Base-by-base conservation (phyloP, 1,284 basidiomycete genomes). In the Leccinum olivaceoglutinosum region DNA sequence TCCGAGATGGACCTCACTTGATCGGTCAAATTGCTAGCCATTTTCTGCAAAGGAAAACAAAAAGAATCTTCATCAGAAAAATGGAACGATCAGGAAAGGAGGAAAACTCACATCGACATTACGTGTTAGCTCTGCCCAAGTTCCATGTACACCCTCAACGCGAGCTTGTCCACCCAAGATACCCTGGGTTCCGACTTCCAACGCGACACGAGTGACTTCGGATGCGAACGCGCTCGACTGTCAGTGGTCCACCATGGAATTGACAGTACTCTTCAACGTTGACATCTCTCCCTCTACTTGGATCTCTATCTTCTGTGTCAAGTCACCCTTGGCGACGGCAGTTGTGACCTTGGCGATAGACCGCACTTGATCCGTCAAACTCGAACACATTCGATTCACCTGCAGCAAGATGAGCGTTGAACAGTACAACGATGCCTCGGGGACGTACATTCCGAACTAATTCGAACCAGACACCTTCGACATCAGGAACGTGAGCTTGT, bases 1-100 rank as follows among this genome's bases (percentile, higher is more conserved):
- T 93, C 88, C 1, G 96, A 96, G 66, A 99, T 98, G 63, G 94
- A 95, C 69, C 96, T 90, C 68, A 98, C 96, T 85, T 99, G 96
- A 70, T 96, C 91, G 1, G 96, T 98, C 69, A 98, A 80, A 75
- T 96, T 97, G 60, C 86, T 86, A 0, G 94, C 94, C 87, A 90
- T 94, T 88, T 91, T 93, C 82, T 84, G 67, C 32, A 41, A 59
- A 14, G 21, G 11, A 29, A 21, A 58, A 58, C n/a, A 4, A 44
- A 5, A 53, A 4, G 1, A 0, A 16, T 63, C 18, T 25, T 25
- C 25, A 58, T 71, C 38, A 64, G 41, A 55, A 2, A 76, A 70
- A 34, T 65, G 77, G 75, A 58, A 8, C 11, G 41, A 56, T 57
- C 61, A 61, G 25, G 18, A 9, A 16, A 14, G 0, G 60, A 36